Conservation (phyloP, 495 filamentous ascomycete genomes). For the Xylaria palmicola region DNA sequence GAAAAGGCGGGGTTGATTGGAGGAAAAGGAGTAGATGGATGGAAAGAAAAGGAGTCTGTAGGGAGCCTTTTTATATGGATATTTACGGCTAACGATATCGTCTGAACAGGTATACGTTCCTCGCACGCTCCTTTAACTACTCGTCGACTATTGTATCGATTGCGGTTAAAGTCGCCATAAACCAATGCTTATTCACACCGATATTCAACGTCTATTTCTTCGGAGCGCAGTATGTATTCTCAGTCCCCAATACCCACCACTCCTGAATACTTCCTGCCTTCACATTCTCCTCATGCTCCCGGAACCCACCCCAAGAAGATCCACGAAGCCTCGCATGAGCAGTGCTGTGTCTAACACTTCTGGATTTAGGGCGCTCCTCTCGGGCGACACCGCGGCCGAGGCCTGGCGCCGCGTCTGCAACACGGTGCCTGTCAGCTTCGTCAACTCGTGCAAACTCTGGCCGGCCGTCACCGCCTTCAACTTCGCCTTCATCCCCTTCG, state of each 20-base stretch:
- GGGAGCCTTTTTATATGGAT: not conserved
- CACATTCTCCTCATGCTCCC: too few relatives aligned
- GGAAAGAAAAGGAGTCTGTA: not conserved
- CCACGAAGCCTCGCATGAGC: too few relatives aligned
- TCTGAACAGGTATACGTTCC: constrained; percentile 69
- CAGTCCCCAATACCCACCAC: not conserved
- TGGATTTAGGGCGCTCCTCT: constrained; percentile 43
- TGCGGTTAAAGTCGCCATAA: constrained; percentile 72
- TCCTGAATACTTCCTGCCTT: too few relatives aligned
- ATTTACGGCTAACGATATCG: not conserved
- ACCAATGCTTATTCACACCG: constrained; percentile 81
- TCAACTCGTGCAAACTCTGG: constrained; percentile 87
- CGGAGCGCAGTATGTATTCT: constrained; percentile 58
- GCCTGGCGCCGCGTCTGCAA: constrained; percentile 67
- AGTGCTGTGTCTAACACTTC: too few relatives aligned
- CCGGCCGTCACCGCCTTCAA: constrained; percentile 83
- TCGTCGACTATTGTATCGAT: constrained; percentile 67
- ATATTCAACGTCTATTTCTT: constrained; percentile 93
- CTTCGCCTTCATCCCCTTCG: constrained; percentile 76
- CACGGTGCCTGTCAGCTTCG: constrained; percentile 72
- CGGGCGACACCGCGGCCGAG: constrained; percentile 58
- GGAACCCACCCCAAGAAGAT: too few relatives aligned
- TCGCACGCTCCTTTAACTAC: constrained; percentile 80
- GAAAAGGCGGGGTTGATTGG: too few relatives aligned
- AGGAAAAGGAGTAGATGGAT: not conserved